Evolutionary conservation across 192 early-diverging fungal genomes (phyloP), one percentile per base, ranked within the genome.

Genomic region (Backusella mclennaniae): DNA sequence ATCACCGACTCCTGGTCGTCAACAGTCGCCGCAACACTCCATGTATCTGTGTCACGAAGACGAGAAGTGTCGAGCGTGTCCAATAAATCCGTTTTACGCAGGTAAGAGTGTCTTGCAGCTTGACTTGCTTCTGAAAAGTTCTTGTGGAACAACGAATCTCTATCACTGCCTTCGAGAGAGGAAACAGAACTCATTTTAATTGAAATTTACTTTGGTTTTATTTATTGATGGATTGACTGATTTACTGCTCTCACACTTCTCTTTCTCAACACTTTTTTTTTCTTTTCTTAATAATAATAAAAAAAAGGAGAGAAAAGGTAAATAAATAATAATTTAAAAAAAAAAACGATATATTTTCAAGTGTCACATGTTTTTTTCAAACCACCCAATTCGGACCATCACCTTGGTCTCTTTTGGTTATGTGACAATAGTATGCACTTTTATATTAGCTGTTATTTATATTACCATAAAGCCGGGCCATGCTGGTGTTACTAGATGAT

Each of bases 11-110:
- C 79, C 66, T 79, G 76, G 52, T 84, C 82, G 59, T 84, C 82
- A 74, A 84, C 73, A 14, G 82, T 84, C 7, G 82, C 82, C 8
- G 82, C 82, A 4, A 84, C 82, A 72, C 78, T 80, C 82, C 82
- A 84, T 0, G 76, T 38, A 52, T 84, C 82, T n/a, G 82, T 80
- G 38, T 84, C 82, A 26, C 76, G 73, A 26, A 69, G 56, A 15
- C 80, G 76, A 59, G 69, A 53, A 21, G 36, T 66, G 53, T 82
- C 80, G 21, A 82, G 67, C n/a, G 76, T 81, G 39, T 81, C 80
- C 35, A 81, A 66, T 11, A 82, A 66, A 46, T 82, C 80, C 14
- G 80, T 82, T 53, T 82, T 82, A 33, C 80, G 77, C 4, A 82
- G 59, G 33, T 77, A 82, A 11, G 76, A 69, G 44, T 77, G 78